Evolutionary conservation across 371 early-diverging fungal genomes (phyloP), one percentile per base, ranked within the genome.

Genomic region (Rhizopus arrhizus): DNA sequence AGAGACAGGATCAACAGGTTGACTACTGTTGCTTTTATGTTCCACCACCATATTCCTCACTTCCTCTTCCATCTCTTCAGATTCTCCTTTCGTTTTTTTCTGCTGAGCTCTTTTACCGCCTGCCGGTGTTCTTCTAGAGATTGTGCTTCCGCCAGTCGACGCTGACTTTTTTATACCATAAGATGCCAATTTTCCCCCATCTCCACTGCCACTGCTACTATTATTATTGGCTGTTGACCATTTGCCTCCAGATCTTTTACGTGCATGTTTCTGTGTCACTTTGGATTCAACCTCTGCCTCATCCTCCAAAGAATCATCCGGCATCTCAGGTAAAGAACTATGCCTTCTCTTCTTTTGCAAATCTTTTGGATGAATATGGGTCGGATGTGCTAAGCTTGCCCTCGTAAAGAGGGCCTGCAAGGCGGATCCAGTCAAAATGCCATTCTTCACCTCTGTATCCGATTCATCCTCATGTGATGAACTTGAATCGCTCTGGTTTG

Each of bases 361-460:
- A 43, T 66, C 66, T 28, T 61, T 61, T 16, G 66, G 66, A 16
- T 61, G 66, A 16, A 66, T 58, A 33, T 66, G 66, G 7, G 57
- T 40, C 4, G 54, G 61, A 22, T 56, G 66, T 13, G 59, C 47
- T 4, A 38, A 12, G 12, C 70, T 65, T 2, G 74, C 74, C n/a
- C 78, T 65, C 35, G 66, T 72, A 4, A 74, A 36, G n/a, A 79
- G 52, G 35, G 73, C 76, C 29, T 48, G 48, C 8, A 48, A 29
- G 7, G 48, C 48, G 4, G 48, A 48, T 48, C 29, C 48, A 28
- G 48, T 15, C 22, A 48, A 29, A 29, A 28, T 9, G 29, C 10
- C 15, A n/a, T 51, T 12, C 15, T 51, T 51, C 15, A 35, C n/a
- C 10, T 51, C 52, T 11, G 52, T 34, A 28, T 51, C 52, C 34